Conservation (phyloP, 352 stramenopile species). For the Pelagophyceae sp. region DNA sequence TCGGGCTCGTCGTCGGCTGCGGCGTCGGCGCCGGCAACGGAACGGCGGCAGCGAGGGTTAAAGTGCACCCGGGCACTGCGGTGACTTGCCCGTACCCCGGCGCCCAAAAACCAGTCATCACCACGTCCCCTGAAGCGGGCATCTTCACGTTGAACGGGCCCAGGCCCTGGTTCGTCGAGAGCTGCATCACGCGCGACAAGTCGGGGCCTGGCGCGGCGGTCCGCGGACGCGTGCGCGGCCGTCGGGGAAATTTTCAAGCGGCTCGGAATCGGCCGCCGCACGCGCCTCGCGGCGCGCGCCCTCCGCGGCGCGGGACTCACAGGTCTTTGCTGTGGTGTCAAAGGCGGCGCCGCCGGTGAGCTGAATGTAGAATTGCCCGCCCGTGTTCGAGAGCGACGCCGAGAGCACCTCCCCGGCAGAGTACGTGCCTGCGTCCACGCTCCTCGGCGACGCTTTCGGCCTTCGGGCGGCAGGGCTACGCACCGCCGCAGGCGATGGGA, state of each 20-base stretch:
- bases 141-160: neutral
- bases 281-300: no score
- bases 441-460: neutral
- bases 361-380: neutral
- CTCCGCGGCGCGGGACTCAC: no score
- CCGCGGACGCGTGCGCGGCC: no score
- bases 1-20: neutral
- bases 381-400: neutral
- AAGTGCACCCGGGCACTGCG: neutral
- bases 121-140: neutral
- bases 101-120: neutral
- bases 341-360: neutral
- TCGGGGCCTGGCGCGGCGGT: no score
- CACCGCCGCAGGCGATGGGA: neutral
- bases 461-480: neutral
- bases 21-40: neutral
- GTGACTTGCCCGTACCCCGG: neutral
- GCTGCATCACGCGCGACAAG: neutral
- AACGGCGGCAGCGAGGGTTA: neutral
- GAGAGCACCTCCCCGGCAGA: neutral
- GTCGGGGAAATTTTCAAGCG: neutral
- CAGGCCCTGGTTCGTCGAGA: neutral
- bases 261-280: neutral
- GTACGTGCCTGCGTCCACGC: neutral
- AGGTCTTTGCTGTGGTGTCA: no score